Evolutionary conservation across 1,284 basidiomycete species (phyloP), one percentile per base, ranked within the genome.

Genomic region (Rhodotorula sp.): DNA sequence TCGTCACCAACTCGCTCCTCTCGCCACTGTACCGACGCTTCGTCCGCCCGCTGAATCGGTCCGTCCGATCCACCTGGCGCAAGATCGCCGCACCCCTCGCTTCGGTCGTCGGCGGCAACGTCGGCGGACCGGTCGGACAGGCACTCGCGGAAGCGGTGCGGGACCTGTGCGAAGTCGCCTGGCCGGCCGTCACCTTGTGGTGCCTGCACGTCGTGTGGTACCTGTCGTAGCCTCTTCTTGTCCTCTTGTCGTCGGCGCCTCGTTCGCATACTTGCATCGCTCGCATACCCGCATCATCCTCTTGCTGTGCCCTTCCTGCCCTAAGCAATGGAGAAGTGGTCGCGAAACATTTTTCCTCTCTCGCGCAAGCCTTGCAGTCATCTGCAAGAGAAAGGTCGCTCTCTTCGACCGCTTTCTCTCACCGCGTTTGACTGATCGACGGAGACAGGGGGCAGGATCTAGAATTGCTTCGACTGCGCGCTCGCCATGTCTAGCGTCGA

Each of bases 131-230:
- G n/a, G 51, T 18, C 51, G 61, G 72, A 12, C 48, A 62, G 61
- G 63, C 60, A 15, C 20, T 63, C 12, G 60, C 54, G 20, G 69
- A 68, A 53, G 46, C 62, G 37, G 26, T 46, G 15, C n/a, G 29
- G 24, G 64, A 71, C 24, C 53, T 60, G 37, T 44, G 44, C 29
- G 55, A 48, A 20, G 57, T 73, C 8, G 64, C 58, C 4, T 45
- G 60, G 66, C 48, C 46, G 7, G 69, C 63, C 3, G 64, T 71
- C 10, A 56, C 33, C 6, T 18, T 48, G 6, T 73, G 72, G 72
- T 44, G 46, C 1, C 37, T 44, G 4, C 46, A 66, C 33, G 66
- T 42, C 53, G 46, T 53, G 12, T 73, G 72, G 72, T 65, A 57
- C 3, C 24, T 44, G 15, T 6, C 46, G 29, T 62, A 51, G 46